Evolutionary conservation across 108 stramenopile species (phyloP).

Genomic region (Stephanodiscus triporus): DNA sequence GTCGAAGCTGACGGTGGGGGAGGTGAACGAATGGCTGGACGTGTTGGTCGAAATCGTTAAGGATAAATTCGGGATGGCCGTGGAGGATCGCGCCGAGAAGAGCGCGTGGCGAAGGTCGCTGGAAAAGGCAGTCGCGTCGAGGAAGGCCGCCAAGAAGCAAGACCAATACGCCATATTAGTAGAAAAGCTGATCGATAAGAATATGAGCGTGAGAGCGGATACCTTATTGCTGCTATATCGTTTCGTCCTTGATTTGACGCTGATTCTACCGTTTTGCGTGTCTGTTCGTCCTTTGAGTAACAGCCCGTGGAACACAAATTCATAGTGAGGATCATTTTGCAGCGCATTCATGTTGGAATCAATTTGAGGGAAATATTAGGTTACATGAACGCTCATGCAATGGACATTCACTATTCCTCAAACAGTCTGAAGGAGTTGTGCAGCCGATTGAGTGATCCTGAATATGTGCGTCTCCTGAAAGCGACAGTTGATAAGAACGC

Average conservation of each 20-base stretch:
- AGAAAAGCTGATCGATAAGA: constrained; percentile 41
- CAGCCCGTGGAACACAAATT: constrained; percentile 86
- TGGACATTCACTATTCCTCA: constrained; percentile 45
- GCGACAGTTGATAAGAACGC: constrained; percentile 41
- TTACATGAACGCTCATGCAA: constrained; percentile 55
- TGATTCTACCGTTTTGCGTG: not conserved
- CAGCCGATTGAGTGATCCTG: constrained; percentile 42
- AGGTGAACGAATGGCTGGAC: constrained; percentile 80
- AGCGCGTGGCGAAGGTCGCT: constrained; percentile 18
- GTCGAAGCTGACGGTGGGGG: constrained; percentile 61
- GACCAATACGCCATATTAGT: constrained; percentile 42
- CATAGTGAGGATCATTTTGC: constrained; percentile 74
- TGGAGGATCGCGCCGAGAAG: constrained; percentile 5
- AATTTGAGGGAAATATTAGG: constrained; percentile 51
- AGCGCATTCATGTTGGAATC: constrained; percentile 66
- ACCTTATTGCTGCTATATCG: not conserved
- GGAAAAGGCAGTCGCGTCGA: constrained; percentile 20
- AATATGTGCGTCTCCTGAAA: constrained; percentile 35
- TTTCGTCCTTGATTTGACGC: not conserved
- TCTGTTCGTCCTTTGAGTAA: constrained; percentile 4
- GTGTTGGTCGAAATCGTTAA: constrained; percentile 56
- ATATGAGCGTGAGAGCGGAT: constrained; percentile 48
- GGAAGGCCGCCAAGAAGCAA: constrained; percentile 34
- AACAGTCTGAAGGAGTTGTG: constrained; percentile 50
- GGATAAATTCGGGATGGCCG: constrained; percentile 21